Percentiles rank a stretch among this genome's conserved stretches.
phyloP scores from a whole-genome alignment of 306 rosid species.

The Hippophae gyantsensis region DNA sequence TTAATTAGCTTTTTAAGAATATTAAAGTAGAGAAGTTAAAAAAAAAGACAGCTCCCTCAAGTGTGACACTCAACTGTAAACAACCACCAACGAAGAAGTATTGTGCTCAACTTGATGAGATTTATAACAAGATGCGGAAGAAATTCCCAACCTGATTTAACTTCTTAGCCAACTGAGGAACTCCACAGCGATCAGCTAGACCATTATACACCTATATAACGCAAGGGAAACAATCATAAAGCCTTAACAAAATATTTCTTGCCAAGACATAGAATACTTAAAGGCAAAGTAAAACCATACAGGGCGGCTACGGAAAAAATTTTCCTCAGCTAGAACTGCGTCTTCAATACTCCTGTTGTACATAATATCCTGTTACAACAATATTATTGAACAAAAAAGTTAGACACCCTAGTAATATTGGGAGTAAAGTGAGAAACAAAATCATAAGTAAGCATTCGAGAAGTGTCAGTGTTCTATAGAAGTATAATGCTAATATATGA shows the following conservation, averaged over 20 bases:
- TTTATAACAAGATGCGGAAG: neutral
- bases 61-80: too few relatives aligned
- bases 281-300: slow-evolving; percentile 43
- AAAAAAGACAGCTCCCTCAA: too few relatives aligned
- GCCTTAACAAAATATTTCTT: slow-evolving; percentile 2
- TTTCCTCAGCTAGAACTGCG: slow-evolving; percentile 86
- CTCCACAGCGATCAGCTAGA: slow-evolving; percentile 85
- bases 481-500: too few relatives aligned
- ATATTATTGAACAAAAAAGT: slow-evolving; percentile 20
- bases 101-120: neutral
- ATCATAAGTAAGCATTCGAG: neutral
- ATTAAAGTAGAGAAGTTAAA: too few relatives aligned
- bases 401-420: slow-evolving; percentile 9
- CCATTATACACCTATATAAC: slow-evolving; percentile 69
- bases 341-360: slow-evolving; percentile 84
- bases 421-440: neutral
- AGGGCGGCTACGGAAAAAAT: slow-evolving; percentile 84
- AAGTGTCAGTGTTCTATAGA: too few relatives aligned
- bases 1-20: too few relatives aligned
- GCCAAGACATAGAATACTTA: slow-evolving; percentile 9
- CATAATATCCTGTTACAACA: slow-evolving; percentile 61
- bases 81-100: neutral
- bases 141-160: slow-evolving; percentile 74
- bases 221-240: slow-evolving; percentile 14
- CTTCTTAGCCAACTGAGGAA: slow-evolving; percentile 92